Conservation (phyloP, 768 basidiomycete genomes). For the Chalciporus chontae region DNA sequence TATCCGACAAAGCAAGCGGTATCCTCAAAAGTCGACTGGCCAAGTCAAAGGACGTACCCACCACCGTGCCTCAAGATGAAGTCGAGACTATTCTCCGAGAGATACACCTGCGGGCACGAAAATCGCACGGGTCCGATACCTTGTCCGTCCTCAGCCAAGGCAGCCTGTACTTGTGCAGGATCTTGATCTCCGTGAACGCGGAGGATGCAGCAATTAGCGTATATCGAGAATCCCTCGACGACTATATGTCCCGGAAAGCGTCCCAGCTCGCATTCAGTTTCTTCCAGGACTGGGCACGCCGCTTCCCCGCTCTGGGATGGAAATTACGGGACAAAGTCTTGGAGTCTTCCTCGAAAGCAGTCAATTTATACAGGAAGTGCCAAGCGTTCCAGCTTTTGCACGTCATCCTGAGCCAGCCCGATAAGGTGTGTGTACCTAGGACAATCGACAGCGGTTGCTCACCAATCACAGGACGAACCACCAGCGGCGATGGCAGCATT, state of each 20-base stretch:
- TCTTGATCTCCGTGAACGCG: constrained; percentile 37
- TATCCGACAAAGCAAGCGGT: constrained; percentile 84
- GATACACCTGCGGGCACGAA: constrained; percentile 71
- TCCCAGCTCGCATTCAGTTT: constrained; percentile 70
- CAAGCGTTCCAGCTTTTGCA: constrained; percentile 76
- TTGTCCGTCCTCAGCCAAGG: constrained; percentile 64
- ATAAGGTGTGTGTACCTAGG: constrained; percentile 16
- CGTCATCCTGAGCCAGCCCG: constrained; percentile 48
- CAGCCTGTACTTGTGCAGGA: constrained; percentile 65
- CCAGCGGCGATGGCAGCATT: constrained; percentile 43
- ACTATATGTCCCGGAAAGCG: constrained; percentile 79
- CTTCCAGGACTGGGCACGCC: constrained; percentile 74
- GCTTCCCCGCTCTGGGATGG: constrained; percentile 67
- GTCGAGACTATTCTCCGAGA: constrained; percentile 50
- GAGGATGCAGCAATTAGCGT: constrained; percentile 45
- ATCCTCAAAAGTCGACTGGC: constrained; percentile 71
- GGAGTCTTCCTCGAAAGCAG: constrained; percentile 49
- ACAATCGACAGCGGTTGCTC: constrained; percentile 7
- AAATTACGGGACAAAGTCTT: constrained; percentile 57
- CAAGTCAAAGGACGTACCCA: constrained; percentile 68
- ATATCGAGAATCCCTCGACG: constrained; percentile 65
- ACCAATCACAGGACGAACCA: constrained; percentile 29
- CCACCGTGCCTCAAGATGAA: constrained; percentile 24
- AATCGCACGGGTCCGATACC: constrained; percentile 56
- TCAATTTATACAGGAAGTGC: constrained; percentile 73